phyloP scores from a whole-genome alignment of 768 basidiomycete genomes.

The Dentipellis sp. region DNA sequence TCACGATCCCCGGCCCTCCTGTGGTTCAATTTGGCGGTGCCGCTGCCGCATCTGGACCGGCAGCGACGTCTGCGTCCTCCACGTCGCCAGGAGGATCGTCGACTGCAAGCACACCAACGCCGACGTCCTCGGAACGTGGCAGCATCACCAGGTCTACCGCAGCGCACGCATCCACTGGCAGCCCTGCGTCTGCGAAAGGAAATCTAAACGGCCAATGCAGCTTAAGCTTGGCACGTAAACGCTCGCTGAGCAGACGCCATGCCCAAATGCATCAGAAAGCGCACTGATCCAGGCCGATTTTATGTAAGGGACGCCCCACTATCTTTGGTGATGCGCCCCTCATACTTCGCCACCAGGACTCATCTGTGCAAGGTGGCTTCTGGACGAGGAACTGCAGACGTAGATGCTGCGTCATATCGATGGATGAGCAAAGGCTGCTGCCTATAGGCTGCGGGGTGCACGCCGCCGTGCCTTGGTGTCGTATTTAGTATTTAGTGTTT shows the following conservation, averaged over 20 bases:
- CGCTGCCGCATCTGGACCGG: background rate
- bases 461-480: too few species aligned
- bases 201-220: background rate
- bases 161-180: background rate
- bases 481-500: too few species aligned
- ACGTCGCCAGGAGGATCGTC: background rate
- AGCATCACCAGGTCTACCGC: background rate
- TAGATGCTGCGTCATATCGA: too few species aligned
- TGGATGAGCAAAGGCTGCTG: too few species aligned
- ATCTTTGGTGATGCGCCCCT: background rate
- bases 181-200: background rate
- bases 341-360: too few species aligned
- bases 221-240: background rate
- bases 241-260: background rate
- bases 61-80: background rate
- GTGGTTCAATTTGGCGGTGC: background rate
- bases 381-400: too few species aligned
- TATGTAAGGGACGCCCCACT: background rate
- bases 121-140: background rate
- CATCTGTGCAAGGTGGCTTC: too few species aligned
- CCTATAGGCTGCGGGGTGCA: too few species aligned
- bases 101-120: background rate
- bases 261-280: background rate
- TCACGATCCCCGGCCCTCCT: constrained; percentile 18
- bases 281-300: background rate